Evolutionary conservation across 1,284 basidiomycete genomes (phyloP), one percentile per base, ranked within the genome.

Genomic region (Ganoderma lingzhi): DNA sequence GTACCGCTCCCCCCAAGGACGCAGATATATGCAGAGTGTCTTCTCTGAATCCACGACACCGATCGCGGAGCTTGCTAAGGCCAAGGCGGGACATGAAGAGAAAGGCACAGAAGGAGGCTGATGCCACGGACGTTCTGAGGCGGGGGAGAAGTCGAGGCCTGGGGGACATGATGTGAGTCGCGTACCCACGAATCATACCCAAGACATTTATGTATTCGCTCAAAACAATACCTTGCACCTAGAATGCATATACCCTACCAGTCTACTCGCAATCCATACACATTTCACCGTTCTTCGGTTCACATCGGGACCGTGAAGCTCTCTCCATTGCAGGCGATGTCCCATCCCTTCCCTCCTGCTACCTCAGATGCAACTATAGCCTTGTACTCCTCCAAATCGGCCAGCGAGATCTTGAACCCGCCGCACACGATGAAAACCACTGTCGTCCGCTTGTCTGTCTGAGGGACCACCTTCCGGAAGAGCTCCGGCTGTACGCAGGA

Each of bases 371-470:
- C 79, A 32, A 87, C 74, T 30, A 84, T 75, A 17, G 73, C 70
- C 65, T 76, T 76, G 71, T 88, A 92, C 66, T 86, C 84, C 35
- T 64, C 76, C 65, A 88, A 77, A 5, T 91, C 90, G 4, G 82
- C 78, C 32, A 87, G 70, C 6, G 88, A 87, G 39, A 90, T 82
- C 75, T 93, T 93, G 78, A 90, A 90, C 2, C 92, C 92, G 2
- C 92, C 92, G 68, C 92, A 94, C 55, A 90, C 85, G 68, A 91
- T 82, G 78, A 92, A 91, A 0, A 92, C 88, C 10, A 88, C 83
- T 0, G 79, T 84, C 23, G 81, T 77, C 32, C 74, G 77, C 10
- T 58, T 66, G 42, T 69, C 73, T 5, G 73, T 68, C 17, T 78
- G 76, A 23, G 85, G 84, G 0, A 89, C 80, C 17, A 92, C 75